Evolutionary conservation across 2,329 filamentous ascomycete genomes (phyloP).

Genomic region (Alternaria triticimaculans): DNA sequence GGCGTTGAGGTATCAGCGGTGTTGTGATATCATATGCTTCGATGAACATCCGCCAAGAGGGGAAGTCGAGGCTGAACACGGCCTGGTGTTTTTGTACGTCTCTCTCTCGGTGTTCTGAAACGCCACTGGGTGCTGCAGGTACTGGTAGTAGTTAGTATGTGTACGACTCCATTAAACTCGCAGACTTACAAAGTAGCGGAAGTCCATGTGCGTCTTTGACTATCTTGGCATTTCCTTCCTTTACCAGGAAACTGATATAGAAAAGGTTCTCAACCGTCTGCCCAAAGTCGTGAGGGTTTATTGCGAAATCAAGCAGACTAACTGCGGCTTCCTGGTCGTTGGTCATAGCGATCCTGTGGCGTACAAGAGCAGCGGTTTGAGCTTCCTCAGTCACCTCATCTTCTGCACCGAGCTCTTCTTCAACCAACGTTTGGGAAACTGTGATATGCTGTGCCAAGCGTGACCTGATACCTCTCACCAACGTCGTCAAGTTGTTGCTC

Average conservation of each 20-base stretch:
- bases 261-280: slow-evolving; percentile 98
- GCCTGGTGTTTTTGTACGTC: slow-evolving; percentile 72
- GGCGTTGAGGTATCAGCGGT: slow-evolving; percentile 82
- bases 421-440: slow-evolving; percentile 51
- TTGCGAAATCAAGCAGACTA: slow-evolving; percentile 82
- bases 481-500: slow-evolving; percentile 77
- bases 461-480: slow-evolving; percentile 77
- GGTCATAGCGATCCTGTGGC: slow-evolving; percentile 66
- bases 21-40: slow-evolving; percentile 77
- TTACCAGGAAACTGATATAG: slow-evolving; percentile 92
- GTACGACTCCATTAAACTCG: neutral
- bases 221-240: slow-evolving; percentile 81
- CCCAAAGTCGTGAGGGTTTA: slow-evolving; percentile 89
- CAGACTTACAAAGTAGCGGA: slow-evolving; percentile 77
- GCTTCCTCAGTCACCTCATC: slow-evolving; percentile 45
- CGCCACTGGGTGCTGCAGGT: slow-evolving; percentile 55
- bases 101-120: slow-evolving; percentile 63
- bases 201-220: slow-evolving; percentile 73
- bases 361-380: slow-evolving; percentile 63
- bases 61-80: slow-evolving; percentile 85
- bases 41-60: slow-evolving; percentile 80
- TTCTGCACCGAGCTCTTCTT: slow-evolving; percentile 42
- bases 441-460: slow-evolving; percentile 59
- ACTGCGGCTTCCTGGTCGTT: slow-evolving; percentile 67
- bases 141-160: slow-evolving; percentile 40